Base-by-base conservation (phyloP, 495 filamentous ascomycete species). In the Podospora anserina region DNA sequence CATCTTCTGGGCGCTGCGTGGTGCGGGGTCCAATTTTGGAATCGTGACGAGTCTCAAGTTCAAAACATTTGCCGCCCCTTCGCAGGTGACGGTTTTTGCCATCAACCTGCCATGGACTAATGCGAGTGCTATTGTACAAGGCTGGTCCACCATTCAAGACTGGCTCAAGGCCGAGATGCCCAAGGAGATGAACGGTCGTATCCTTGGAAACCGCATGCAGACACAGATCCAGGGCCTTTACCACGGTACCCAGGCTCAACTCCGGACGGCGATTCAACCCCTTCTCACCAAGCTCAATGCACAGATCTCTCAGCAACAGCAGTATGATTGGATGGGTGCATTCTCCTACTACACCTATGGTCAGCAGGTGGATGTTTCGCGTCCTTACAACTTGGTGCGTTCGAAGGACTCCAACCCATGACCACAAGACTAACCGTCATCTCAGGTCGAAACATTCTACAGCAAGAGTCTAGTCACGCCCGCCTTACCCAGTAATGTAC, bases 381-480 rank as follows among this genome's bases (percentile, higher is more conserved):
- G 80, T 32, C 81, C 81, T 15, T 81, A 83, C 63, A 80, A 77
- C 66, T 67, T 72, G 70, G 80, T 81, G 69, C 53, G 78, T 73
- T 3, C 16, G 30, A 19, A 49, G 7, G 19, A 5, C 39, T 6
- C 39, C 39, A 49, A 49, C 7, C 7, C 39, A 18, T 7, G n/a
- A 65, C 54, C 4, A 30, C 18, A 9, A 44, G 7, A 19, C 72
- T 62, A 55, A 66, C 30, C 7, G 11, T 49, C 5, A 9, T 6
- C 34, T n/a, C 15, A 81, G 82, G 78, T 80, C 71, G 81, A 82
- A 70, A 79, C 78, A 0, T 82, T 82, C 68, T 83, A 81, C 72
- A 75, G 80, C 72, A 82, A 81, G 71, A 79, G 78, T 65, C 55
- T 82, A 54, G 78, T 81, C 19, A 78, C 81, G 56, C 71, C 72